phyloP scores from a whole-genome alignment of 2,329 filamentous ascomycete genomes.

The Dactylellina haptotyla region DNA sequence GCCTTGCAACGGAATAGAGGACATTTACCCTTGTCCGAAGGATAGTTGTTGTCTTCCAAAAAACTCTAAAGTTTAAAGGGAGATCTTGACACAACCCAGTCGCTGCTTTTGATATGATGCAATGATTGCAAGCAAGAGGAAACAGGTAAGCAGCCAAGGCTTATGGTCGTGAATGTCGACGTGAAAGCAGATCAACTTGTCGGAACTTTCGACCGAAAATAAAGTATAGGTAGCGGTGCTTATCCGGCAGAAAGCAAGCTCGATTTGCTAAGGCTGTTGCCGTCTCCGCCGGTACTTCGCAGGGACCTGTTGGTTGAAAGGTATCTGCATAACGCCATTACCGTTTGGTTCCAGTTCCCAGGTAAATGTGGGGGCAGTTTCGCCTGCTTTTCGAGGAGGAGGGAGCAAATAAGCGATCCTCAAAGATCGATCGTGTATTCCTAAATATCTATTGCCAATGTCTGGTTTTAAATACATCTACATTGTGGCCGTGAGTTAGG shows the following conservation, averaged over 20 bases:
- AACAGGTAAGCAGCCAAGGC: neutral
- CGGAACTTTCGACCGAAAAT: conserved; percentile 50
- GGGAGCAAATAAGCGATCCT: conserved; percentile 47
- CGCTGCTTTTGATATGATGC: neutral
- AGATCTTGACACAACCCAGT: neutral
- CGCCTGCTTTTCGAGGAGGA: conserved; percentile 26
- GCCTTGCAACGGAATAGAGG: conserved; percentile 1
- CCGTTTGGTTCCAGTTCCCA: conserved; percentile 52
- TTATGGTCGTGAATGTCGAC: neutral
- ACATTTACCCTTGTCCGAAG: neutral
- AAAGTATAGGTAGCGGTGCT: conserved; percentile 30
- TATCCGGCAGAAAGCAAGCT: conserved; percentile 53
- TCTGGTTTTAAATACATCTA: too few species aligned
- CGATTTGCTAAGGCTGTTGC: conserved; percentile 45
- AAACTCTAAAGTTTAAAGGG: conserved; percentile 26
- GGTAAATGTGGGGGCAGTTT: conserved; percentile 51
- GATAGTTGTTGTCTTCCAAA: conserved; percentile 3
- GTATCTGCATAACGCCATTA: conserved; percentile 53
- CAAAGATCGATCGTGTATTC: conserved; percentile 42
- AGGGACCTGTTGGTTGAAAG: conserved; percentile 30
- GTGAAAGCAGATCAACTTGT: neutral
- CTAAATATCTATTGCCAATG: too few species aligned
- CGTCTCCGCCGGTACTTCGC: conserved; percentile 51
- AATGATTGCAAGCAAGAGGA: neutral
- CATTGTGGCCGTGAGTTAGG: too few species aligned